Base-by-base conservation (phyloP, 805 yeast species). In the Ogataea nonfermentans region DNA sequence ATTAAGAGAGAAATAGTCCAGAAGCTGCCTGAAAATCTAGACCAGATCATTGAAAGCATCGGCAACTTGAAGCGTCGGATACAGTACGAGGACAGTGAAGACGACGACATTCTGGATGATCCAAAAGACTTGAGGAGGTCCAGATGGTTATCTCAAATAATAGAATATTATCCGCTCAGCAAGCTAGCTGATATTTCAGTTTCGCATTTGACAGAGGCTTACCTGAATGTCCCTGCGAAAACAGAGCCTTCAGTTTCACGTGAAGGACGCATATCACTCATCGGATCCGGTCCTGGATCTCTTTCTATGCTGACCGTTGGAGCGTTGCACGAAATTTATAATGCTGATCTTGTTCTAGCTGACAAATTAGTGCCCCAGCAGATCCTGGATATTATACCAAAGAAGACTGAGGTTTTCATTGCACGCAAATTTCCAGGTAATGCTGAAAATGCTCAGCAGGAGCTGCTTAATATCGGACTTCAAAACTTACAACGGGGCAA, bases 381-480 rank as follows among this genome's bases (percentile, higher is more conserved):
- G 51, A 95, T 91, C 1, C 66, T 91, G 24, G 86, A 82, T 31
- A 63, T 90, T 13, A 81, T 91, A n/a, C 97, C 97, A 0, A 59
- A 73, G 22, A 70, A 71, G 22, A 85, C 95, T 1, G 81, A 80
- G 31, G 68, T 83, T 4, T 88, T 84, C 57, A 89, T 91, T 43
- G 98, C 98, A 2, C 74, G 88, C 28, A 91, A 91, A 61, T 91
- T 89, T 65, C 98, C 98, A 2, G 98, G 98, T 1, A 91, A 91
- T 59, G 97, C 98, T 1, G 96, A 89, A 55, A 74, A 75, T 33
- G 98, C 98, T 0, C 98, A 91, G 62, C 74, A 84, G 44, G 96
- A 91, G 61, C 70, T 91, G 30, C 65, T 88, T 24, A 67, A 71
- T n/a, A 59, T 81, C 48, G 97, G 96, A 0, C 63, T 91, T 12